Percentiles rank a stretch among this genome's conserved stretches.
These are phyloP conservation scores for Leishmania braziliensis DNA, from an alignment of 208 protist species.

Conservation along the genomic window DNA sequence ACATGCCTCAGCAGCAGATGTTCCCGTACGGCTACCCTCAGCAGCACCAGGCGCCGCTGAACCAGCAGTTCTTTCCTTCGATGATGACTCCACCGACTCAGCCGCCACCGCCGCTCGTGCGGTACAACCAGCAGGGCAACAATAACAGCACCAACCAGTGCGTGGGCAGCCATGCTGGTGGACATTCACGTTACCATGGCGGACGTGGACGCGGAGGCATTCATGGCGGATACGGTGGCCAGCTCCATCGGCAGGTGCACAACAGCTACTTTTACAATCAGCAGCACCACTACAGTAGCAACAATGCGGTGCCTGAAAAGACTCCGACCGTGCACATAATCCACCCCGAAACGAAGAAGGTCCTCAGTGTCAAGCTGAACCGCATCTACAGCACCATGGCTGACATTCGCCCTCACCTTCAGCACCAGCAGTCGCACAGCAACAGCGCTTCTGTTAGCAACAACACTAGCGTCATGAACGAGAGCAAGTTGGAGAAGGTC, in stretches of 20 bases:
- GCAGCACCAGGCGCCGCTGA: slow-evolving; percentile 8
- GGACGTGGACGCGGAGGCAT: slow-evolving; percentile 25
- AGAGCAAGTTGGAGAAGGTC: slow-evolving; percentile 10
- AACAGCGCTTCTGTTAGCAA: slow-evolving; percentile 16
- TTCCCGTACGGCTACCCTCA: slow-evolving; percentile 34
- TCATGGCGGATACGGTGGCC: slow-evolving; percentile 20
- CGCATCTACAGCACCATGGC: slow-evolving; percentile 68
- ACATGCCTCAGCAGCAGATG: slow-evolving; percentile 36
- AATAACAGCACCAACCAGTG: slow-evolving; percentile 31
- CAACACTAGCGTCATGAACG: slow-evolving; percentile 18
- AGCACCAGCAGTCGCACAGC: slow-evolving; percentile 19
- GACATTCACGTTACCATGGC: slow-evolving; percentile 12
- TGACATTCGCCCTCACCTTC: slow-evolving; percentile 41
- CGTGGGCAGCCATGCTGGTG: slow-evolving; percentile 10
- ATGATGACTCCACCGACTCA: slow-evolving; percentile 14
- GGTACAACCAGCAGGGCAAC: slow-evolving; percentile 31
- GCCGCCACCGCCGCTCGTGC: slow-evolving; percentile 14
- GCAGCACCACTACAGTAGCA: slow-evolving; percentile 57
- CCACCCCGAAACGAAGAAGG: slow-evolving; percentile 47
- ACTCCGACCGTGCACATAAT: slow-evolving; percentile 55
- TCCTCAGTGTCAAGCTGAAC: slow-evolving; percentile 65
- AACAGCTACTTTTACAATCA: slow-evolving; percentile 55
- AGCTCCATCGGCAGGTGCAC: slow-evolving; percentile 43
- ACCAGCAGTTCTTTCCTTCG: slow-evolving; percentile 19
- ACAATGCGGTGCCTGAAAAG: slow-evolving; percentile 76